These are phyloP conservation scores for Sporothrix schenckii DNA, from an alignment of 2,329 filamentous ascomycete genomes.

Conservation along the genomic window DNA sequence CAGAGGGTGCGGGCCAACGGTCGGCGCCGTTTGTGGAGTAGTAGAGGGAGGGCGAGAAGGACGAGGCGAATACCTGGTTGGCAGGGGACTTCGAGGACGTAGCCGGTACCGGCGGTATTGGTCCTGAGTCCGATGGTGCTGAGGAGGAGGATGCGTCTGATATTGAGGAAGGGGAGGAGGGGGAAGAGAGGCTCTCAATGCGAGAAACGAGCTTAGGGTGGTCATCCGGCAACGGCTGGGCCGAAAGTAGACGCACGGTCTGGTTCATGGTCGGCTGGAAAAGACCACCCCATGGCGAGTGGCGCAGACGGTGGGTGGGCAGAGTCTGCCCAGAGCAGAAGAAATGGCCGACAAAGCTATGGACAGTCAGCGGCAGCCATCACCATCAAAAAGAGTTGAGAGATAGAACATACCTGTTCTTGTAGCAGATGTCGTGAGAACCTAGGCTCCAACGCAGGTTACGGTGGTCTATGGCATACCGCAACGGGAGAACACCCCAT, in stretches of 20 bases:
- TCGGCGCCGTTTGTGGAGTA: conserved; percentile 71
- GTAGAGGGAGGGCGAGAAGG: conserved; percentile 48
- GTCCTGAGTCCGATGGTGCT: neutral
- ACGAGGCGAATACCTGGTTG: conserved; percentile 12
- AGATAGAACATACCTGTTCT: conserved; percentile 65
- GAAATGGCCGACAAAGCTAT: conserved; percentile 71
- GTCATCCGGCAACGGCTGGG: conserved; percentile 46
- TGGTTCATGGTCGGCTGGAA: conserved; percentile 89
- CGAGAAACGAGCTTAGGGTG: conserved; percentile 8
- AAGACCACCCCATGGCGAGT: conserved; percentile 79
- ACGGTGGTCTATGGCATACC: conserved; percentile 69
- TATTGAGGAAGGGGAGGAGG: neutral
- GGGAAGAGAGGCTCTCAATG: neutral
- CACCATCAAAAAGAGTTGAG: neutral
- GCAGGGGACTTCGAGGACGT: neutral
- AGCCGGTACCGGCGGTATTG: neutral
- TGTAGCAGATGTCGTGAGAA: conserved; percentile 94
- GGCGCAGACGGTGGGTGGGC: conserved; percentile 78
- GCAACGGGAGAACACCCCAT: conserved; percentile 83
- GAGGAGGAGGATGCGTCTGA: neutral
- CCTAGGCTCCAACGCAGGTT: conserved; percentile 88
- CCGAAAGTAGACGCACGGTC: conserved; percentile 79
- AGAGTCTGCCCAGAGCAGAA: conserved; percentile 89
- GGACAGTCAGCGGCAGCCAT: neutral
- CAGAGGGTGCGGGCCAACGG: conserved; percentile 69